Conservation (phyloP, 805 yeast genomes). For the Yamadazyma philogaea region DNA sequence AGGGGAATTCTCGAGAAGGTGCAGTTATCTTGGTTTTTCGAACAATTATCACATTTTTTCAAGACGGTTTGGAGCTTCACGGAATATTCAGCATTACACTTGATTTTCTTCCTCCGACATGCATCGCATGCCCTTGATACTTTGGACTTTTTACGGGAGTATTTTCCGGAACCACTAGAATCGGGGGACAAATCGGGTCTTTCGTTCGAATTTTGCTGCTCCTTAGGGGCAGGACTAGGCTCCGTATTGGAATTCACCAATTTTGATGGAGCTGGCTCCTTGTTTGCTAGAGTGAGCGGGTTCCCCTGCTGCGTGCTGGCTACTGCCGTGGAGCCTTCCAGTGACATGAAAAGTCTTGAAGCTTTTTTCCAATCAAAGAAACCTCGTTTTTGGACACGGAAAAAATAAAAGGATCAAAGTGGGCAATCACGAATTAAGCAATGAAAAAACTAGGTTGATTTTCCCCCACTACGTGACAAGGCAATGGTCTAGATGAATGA, state of each 20-base stretch:
- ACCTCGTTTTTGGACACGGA: neutral
- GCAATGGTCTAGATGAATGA: no score
- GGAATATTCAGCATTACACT: conserved; percentile 62
- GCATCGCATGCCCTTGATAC: conserved; percentile 82
- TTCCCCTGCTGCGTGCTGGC: neutral
- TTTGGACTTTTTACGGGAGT: conserved; percentile 59
- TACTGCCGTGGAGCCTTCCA: conserved; percentile 1
- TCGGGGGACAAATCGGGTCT: neutral
- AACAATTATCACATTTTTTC: conserved; percentile 60
- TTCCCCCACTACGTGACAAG: no score
- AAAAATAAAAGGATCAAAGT: no score
- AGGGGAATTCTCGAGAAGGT: conserved; percentile 68
- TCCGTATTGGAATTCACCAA: neutral
- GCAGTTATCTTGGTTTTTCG: conserved; percentile 57
- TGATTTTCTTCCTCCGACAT: conserved; percentile 69
- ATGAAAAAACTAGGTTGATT: no score
- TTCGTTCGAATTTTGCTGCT: neutral
- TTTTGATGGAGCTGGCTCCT: neutral
- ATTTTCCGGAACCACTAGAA: neutral
- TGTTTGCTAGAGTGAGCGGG: neutral
- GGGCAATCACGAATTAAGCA: no score
- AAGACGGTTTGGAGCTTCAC: conserved; percentile 44
- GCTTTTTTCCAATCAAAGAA: no score
- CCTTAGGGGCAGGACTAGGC: neutral
- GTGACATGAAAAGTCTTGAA: neutral